Conservation (phyloP, 352 stramenopile species). For the Peronospora farinosa region DNA sequence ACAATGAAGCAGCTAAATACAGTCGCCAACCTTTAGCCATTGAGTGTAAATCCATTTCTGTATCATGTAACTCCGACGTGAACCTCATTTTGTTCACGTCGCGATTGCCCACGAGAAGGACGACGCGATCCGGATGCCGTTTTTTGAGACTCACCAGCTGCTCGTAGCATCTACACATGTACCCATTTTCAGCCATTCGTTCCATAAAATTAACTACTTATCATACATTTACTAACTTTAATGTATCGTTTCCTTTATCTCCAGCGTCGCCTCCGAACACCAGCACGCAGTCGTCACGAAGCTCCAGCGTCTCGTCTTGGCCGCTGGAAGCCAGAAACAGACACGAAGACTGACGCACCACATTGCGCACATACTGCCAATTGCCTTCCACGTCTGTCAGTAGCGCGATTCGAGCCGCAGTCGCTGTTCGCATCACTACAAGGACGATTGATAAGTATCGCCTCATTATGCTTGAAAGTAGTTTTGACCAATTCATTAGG, state of each 20-base stretch:
- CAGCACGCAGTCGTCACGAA: conserved; percentile 69
- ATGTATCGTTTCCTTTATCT: conserved; percentile 87
- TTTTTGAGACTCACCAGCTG: conserved; percentile 85
- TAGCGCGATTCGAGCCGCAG: conserved; percentile 44
- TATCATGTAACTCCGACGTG: conserved; percentile 70
- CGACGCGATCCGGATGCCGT: conserved; percentile 79
- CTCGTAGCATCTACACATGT: conserved; percentile 49
- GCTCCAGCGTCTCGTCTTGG: conserved; percentile 38
- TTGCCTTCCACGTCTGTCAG: conserved; percentile 81
- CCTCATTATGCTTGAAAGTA: neutral
- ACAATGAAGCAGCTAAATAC: neutral
- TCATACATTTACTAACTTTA: conserved; percentile 37
- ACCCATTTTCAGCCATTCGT: neutral
- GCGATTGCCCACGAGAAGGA: conserved; percentile 90
- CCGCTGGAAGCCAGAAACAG: conserved; percentile 31
- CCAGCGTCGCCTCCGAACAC: conserved; percentile 88
- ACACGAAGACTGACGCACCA: conserved; percentile 55
- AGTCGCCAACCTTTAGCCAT: conserved; percentile 48
- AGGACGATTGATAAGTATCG: conserved; percentile 4
- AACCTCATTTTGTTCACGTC: conserved; percentile 92
- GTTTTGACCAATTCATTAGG: too few relatives aligned
- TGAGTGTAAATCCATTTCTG: conserved; percentile 53
- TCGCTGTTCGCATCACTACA: conserved; percentile 5
- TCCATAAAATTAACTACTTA: neutral
- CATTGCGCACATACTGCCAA: conserved; percentile 67